Base-by-base conservation (phyloP, 148 eudicot species). In the Beta vulgaris region DNA sequence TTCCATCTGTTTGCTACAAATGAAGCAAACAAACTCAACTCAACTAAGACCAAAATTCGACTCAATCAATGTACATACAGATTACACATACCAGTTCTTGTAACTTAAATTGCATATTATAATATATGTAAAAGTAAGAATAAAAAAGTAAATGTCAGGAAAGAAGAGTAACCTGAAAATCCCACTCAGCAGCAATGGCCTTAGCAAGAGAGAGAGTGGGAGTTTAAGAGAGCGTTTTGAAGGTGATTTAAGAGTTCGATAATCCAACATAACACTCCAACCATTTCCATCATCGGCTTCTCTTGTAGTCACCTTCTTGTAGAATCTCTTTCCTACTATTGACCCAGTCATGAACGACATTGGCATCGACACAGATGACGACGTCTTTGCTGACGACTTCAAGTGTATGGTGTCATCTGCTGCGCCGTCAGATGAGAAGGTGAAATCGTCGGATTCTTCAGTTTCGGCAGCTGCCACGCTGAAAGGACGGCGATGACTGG, bases 171-270 rank as follows among this genome's bases (percentile, higher is more conserved):
- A 90, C 95, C 97, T 91, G 98, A 76, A 81, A 91, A 48, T 91
- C 95, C 98, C 98, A 93, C 73, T 93, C 98, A 64, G 93, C 98
- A 49, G 98, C 98, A 78, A 94, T 86, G 23, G 93, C 95, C 32
- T 79, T 82, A 65, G 98, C 98, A 39, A 94, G 93, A 76, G 2
- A 68, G 82, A 79, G 94, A 81, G 11, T n/a, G 97, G 97, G 46
- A 92, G 83, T 82, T 86, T 91, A 60, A 94, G 89, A 6, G 94
- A 87, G 39, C 86, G n/a, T 80, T 93, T 93, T 0, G 86, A 79
- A 23, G 98, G 97, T 3, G 97, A 90, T 65, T 90, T 94, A 0
- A 94, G 89, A 7, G 98, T 94, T 28, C 93, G 84, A 65, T 91
- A 94, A 83, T 94, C 98, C 23, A 94, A 88, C 98, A 94, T 91